phyloP scores from a whole-genome alignment of 2,329 filamentous ascomycete species.

The Cercospora citrullina region DNA sequence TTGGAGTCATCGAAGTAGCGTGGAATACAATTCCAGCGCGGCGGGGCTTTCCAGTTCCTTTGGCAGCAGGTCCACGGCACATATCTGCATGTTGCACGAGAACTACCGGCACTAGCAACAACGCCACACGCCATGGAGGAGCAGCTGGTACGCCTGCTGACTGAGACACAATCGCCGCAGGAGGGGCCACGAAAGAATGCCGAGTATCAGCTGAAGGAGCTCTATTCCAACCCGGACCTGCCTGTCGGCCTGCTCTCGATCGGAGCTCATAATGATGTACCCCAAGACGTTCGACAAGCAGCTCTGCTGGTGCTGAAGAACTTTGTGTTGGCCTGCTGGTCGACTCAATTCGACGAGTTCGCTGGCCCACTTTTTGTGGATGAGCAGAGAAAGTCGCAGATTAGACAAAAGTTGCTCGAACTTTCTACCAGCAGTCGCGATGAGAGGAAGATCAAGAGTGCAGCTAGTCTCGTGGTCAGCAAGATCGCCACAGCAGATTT shows the following conservation, averaged over 20 bases:
- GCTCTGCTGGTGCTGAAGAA: constrained; percentile 77
- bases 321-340: constrained; percentile 86
- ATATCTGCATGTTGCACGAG: constrained; percentile 22
- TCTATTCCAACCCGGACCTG: constrained; percentile 69
- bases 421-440: constrained; percentile 71
- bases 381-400: constrained; percentile 70
- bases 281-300: constrained; percentile 75
- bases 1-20: constrained; percentile 4
- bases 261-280: constrained; percentile 71
- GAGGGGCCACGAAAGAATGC: constrained; percentile 80
- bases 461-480: constrained; percentile 86
- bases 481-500: constrained; percentile 94
- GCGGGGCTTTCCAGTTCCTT: constrained; percentile 1
- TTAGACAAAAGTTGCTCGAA: constrained; percentile 73
- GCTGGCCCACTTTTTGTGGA: constrained; percentile 63
- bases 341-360: constrained; percentile 70
- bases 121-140: constrained; percentile 70
- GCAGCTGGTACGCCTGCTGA: constrained; percentile 83
- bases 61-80: constrained; percentile 1
- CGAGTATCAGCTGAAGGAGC: constrained; percentile 75
- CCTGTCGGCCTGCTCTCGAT: constrained; percentile 78
- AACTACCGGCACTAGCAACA: constrained; percentile 17
- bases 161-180: constrained; percentile 77
- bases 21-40: constrained; percentile 1
- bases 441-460: constrained; percentile 82